Evolutionary conservation across 768 basidiomycete genomes (phyloP).

Genomic region (Trametes villosa): DNA sequence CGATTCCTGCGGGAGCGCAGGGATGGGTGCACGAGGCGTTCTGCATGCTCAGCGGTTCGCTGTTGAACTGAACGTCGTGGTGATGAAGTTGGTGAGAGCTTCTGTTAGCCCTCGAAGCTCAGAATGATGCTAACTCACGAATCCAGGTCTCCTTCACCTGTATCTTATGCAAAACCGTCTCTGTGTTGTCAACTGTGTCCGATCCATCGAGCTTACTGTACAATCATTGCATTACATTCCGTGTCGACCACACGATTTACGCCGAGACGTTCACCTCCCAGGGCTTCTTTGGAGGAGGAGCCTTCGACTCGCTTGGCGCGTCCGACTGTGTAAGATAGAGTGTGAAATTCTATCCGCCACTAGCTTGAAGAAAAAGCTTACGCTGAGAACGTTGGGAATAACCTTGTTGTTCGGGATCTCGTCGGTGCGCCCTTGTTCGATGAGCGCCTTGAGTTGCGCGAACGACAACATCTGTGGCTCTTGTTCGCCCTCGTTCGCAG

Average conservation of each 20-base stretch:
- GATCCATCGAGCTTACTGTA: background rate
- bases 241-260: background rate
- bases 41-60: too few relatives aligned
- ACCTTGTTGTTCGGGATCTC: conserved; percentile 79
- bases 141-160: too few relatives aligned
- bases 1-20: background rate
- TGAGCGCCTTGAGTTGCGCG: conserved; percentile 68
- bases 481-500: background rate
- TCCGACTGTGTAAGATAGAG: conserved; percentile 45
- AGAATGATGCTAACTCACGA: too few relatives aligned
- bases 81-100: too few relatives aligned
- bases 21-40: too few relatives aligned
- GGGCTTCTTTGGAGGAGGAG: conserved; percentile 61
- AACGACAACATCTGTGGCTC: conserved; percentile 61
- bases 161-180: too few relatives aligned
- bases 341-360: too few relatives aligned
- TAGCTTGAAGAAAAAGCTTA: conserved; percentile 36
- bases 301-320: conserved; percentile 58
- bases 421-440: conserved; percentile 71
- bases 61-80: too few relatives aligned
- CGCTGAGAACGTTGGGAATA: conserved; percentile 71
- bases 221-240: too few relatives aligned
- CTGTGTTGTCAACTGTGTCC: too few relatives aligned
- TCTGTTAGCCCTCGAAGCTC: too few relatives aligned
- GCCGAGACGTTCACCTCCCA: conserved; percentile 54